Base-by-base conservation (phyloP, 2,329 filamentous ascomycete species). In the Fusarium siculi region DNA sequence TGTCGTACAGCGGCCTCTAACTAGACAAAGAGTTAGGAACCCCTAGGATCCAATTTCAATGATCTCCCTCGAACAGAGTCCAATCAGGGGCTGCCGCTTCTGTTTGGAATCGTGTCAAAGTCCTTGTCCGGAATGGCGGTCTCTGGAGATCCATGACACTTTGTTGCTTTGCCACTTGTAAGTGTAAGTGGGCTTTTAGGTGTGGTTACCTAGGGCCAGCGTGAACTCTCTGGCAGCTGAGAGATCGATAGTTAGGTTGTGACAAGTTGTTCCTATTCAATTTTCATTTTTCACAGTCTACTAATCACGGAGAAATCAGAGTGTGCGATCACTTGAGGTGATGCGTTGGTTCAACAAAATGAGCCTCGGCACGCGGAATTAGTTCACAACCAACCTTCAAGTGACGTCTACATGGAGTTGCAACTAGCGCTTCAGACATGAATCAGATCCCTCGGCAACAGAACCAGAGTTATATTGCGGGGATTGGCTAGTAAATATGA, bases 71-170 rank as follows among this genome's bases (percentile, higher is more conserved):
- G 40, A 55, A 50, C 32, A 25, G 42, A 58, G 32, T 3, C 65
- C 70, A 73, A 70, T 55, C 56, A 55, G 25, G 54, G 61, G 39
- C 30, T 60, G 25, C 25, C 37, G 12, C 18, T 25, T 50, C 43
- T 32, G 37, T n/a, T 47, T 49, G 43, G 42, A 49, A 72, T 62
- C 53, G 68, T 25, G 28, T 54, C 39, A 57, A 66, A 62, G 32
- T 39, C 44, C 68, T 50, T 37, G 61, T 56, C 37, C 42, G 57
- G 55, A 61, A 57, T 63, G 56, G 40, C 36, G 61, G 36, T 49
- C 49, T 42, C 74, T 73, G 47, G 43, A 23, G 39, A 54, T 71
- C 70, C 66, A 73, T 73, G 66, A 70, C 70, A 66, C 66, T 70
- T 69, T n/a, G 44, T 68, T 63, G 64, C 67, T 70, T 70, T 64